Evolutionary conservation across 2,329 filamentous ascomycete genomes (phyloP), one percentile per base, ranked within the genome.

Genomic region (Volutella citrinella): DNA sequence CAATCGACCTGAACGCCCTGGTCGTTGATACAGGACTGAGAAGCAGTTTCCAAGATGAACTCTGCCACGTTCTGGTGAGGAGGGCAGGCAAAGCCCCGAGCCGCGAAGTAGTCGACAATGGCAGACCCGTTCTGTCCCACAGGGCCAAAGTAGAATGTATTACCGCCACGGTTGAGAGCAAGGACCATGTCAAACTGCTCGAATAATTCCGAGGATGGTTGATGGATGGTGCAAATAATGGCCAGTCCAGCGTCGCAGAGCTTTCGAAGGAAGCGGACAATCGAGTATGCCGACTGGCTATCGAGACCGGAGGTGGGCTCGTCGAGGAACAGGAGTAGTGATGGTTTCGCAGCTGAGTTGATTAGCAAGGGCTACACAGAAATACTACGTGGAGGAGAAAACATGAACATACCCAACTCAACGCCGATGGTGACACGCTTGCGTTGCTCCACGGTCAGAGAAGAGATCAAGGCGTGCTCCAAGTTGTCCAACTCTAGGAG

Each of bases 61-160:
- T 72, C 68, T 35, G 68, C 68, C 9, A 69, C 47, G 61, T 75
- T 68, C 48, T 65, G 61, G 21, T 49, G 52, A 0, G 78, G 76
- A 4, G 82, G 81, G 38, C 82, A 85, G 19, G 74, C 64, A 2
- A 79, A 74, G 11, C 83, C 83, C 20, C 80, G 72, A 16, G 78
- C 69, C 4, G 70, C 61, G 44, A 77, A 75, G 42, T 76, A 77
- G 1, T 66, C 53, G 30, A 71, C 61, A 19, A 76, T 52, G 0
- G 59, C 59, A n/a, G 57, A 40, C 4, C 66, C 65, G 28, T 72
- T 65, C n/a, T 62, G 45, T 10, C 72, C 73, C 20, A 74, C 65
- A 9, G 70, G 65, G 12, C 73, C 73, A 45, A 68, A 68, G 44
- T 76, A 77, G 13, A 70, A 67, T 6, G 66, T 64, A 32, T 67